phyloP scores from a whole-genome alignment of 2,329 filamentous ascomycete species.

The Orbilia brochopaga region DNA sequence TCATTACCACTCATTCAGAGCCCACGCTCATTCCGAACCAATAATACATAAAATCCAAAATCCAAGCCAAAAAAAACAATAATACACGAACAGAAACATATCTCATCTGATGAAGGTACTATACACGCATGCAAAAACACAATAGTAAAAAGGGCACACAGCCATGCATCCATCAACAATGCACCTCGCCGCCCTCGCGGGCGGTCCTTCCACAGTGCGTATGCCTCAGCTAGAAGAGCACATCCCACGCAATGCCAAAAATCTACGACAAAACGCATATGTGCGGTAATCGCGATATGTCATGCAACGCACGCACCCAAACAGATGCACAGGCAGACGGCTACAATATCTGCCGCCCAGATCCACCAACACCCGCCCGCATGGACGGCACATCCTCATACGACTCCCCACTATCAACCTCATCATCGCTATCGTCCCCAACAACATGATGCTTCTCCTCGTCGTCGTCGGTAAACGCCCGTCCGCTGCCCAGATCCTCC shows the following conservation, averaged over 20 bases:
- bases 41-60: background rate
- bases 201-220: too few relatives aligned
- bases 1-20: too few relatives aligned
- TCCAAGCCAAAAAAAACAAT: background rate
- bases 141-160: too few relatives aligned
- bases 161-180: too few relatives aligned
- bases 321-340: background rate
- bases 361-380: conserved; percentile 24
- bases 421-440: conserved; percentile 52
- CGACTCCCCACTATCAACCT: conserved; percentile 52
- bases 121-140: too few relatives aligned
- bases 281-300: background rate
- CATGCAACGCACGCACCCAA: conserved; percentile 10
- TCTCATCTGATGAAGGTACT: too few relatives aligned
- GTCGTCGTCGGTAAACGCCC: conserved; percentile 59
- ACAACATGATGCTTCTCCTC: conserved; percentile 58
- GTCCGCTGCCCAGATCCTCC: conserved; percentile 62
- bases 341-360: conserved; percentile 32
- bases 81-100: background rate
- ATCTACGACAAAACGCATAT: too few relatives aligned
- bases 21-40: too few relatives aligned
- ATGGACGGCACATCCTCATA: conserved; percentile 53
- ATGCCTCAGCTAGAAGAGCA: too few relatives aligned
- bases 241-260: too few relatives aligned
- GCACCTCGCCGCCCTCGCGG: too few relatives aligned